phyloP scores from a whole-genome alignment of 345 rosid genomes.

The Rhizophora mangle region DNA sequence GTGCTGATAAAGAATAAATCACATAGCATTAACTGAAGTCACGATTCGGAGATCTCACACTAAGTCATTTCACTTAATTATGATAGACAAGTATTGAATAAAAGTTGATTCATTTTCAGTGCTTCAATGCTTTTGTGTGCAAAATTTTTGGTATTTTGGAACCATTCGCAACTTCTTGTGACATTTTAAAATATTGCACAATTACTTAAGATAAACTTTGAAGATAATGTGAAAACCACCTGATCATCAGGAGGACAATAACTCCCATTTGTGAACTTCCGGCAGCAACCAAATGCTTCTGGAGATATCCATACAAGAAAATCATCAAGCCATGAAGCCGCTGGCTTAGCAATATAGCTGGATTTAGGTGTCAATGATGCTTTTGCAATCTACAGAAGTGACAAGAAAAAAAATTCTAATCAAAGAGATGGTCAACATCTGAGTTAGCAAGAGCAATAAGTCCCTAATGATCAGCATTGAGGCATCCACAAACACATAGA shows the following conservation, averaged over 20 bases:
- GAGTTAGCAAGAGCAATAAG: background rate
- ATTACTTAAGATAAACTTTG: background rate
- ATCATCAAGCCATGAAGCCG: conserved; percentile 99
- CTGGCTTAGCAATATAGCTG: conserved; percentile 96
- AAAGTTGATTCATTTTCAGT: no score
- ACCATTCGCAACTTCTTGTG: no score
- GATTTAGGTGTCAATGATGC: conserved; percentile 77
- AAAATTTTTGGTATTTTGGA: background rate
- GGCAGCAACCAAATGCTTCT: conserved; percentile 97
- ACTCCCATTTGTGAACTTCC: conserved; percentile 85
- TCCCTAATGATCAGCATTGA: conserved; percentile 2
- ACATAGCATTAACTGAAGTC: no score
- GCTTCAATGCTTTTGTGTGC: background rate
- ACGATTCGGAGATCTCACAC: background rate
- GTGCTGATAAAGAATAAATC: no score
- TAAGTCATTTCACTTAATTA: background rate
- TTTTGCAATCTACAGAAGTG: conserved; percentile 59
- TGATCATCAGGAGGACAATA: conserved; percentile 97
- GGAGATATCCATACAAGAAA: conserved; percentile 98
- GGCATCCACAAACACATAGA: conserved; percentile 7
- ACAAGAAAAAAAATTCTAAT: conserved; percentile 15
- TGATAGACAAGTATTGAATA: no score
- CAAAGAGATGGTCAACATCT: background rate
- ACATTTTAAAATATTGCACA: background rate
- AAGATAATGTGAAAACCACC: conserved; percentile 39